phyloP scores from a whole-genome alignment of 441 rosid species.

The Mallotus japonicus region DNA sequence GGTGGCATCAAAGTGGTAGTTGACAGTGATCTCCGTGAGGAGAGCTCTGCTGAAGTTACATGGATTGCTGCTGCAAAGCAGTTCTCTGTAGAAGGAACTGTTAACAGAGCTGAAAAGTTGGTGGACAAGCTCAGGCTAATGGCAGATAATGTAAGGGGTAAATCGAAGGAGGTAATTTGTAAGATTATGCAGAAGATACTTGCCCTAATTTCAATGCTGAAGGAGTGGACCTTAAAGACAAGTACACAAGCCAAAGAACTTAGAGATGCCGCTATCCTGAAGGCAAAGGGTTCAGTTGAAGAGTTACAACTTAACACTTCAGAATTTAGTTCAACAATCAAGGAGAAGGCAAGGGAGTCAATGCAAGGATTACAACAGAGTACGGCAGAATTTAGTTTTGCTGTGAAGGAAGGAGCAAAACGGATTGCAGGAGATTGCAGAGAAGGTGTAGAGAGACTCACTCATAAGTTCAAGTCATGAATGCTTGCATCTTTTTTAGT shows the following conservation, averaged over 20 bases:
- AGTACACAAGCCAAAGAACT: slow-evolving; percentile 41
- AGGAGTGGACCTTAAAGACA: slow-evolving; percentile 39
- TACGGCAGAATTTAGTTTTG: slow-evolving; percentile 40
- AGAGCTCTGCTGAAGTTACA: slow-evolving; percentile 51
- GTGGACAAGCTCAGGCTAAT: slow-evolving; percentile 60
- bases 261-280: slow-evolving; percentile 33
- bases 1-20: slow-evolving; percentile 83
- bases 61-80: slow-evolving; percentile 60
- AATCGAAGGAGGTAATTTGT: slow-evolving; percentile 53
- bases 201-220: slow-evolving; percentile 41
- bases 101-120: slow-evolving; percentile 58
- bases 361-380: slow-evolving; percentile 55
- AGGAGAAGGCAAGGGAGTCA: slow-evolving; percentile 45
- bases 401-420: slow-evolving; percentile 56
- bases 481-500: not conserved
- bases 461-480: slow-evolving; percentile 70
- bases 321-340: slow-evolving; percentile 41
- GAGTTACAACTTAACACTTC: slow-evolving; percentile 50
- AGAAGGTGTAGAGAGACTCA: slow-evolving; percentile 68
- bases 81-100: slow-evolving; percentile 56
- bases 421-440: slow-evolving; percentile 74
- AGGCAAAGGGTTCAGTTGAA: slow-evolving; percentile 42
- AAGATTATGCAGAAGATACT: slow-evolving; percentile 46
- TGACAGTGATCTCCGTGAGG: slow-evolving; percentile 68
- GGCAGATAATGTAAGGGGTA: slow-evolving; percentile 52